phyloP scores from a whole-genome alignment of 1,284 basidiomycete genomes.

The Mycena citricolor region DNA sequence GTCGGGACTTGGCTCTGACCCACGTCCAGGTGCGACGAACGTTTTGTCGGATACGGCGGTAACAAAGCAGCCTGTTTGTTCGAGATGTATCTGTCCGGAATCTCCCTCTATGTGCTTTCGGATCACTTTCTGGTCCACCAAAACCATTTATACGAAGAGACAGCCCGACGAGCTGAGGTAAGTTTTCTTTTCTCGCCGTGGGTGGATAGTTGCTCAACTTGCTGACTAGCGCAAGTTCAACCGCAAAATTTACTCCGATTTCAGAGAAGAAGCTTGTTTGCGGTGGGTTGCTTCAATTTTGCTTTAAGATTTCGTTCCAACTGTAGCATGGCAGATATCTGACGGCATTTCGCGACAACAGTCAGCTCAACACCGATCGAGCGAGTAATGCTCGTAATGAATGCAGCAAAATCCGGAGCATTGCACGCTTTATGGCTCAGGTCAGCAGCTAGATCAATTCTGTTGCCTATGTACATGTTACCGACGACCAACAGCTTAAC shows the following conservation, averaged over 20 bases:
- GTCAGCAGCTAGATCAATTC: constrained; percentile 30
- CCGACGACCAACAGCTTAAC: no score
- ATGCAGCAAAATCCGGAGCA: constrained; percentile 63
- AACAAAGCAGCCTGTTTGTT: constrained; percentile 54
- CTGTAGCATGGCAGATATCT: constrained; percentile 58
- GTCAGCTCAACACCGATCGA: constrained; percentile 45
- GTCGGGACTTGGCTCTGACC: not conserved
- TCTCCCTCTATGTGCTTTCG: constrained; percentile 76
- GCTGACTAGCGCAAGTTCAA: constrained; percentile 66
- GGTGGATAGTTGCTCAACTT: not conserved
- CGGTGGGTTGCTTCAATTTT: no score
- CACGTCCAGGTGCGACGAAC: constrained; percentile 69
- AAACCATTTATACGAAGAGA: constrained; percentile 79
- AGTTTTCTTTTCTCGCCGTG: constrained; percentile 11
- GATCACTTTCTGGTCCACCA: constrained; percentile 88
- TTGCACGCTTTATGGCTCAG: constrained; percentile 41
- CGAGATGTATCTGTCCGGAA: constrained; percentile 53
- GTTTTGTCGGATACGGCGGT: constrained; percentile 83
- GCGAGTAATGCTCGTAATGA: constrained; percentile 59
- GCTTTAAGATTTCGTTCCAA: no score
- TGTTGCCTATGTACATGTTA: no score
- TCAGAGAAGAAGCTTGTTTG: constrained; percentile 72
- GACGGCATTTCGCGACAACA: constrained; percentile 51
- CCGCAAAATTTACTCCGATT: constrained; percentile 73
- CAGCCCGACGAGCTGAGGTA: constrained; percentile 66